A percentile compares a stretch with the other conserved stretches of the same genome.
These are phyloP conservation scores for Oxyria digyna DNA, from an alignment of 148 eudicot genomes.

Conservation along the genomic window DNA sequence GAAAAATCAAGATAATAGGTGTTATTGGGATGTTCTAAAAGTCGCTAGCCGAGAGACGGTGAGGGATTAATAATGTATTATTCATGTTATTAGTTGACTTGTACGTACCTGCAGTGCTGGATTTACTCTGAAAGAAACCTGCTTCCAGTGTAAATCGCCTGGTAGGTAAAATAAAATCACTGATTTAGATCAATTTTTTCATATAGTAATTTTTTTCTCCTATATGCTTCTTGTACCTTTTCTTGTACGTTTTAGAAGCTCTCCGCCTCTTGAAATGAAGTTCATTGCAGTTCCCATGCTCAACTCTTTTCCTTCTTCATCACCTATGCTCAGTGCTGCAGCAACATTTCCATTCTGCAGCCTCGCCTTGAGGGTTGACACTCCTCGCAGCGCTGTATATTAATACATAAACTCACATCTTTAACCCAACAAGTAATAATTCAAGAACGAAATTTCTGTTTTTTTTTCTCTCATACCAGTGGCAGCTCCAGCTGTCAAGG, in stretches of 20 bases:
- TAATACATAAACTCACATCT: too few relatives aligned
- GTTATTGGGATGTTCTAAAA: too few relatives aligned
- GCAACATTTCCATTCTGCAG: conserved; percentile 43
- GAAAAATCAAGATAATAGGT: not conserved
- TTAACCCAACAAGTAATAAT: not conserved
- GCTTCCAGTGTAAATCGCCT: conserved; percentile 96
- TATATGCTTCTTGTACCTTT: conserved; percentile 37
- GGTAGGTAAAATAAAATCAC: conserved; percentile 8
- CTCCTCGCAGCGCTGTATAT: conserved; percentile 64
- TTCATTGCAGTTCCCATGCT: conserved; percentile 34
- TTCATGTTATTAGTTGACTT: not conserved
- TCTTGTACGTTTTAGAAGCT: conserved; percentile 85
- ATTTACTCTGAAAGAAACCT: conserved; percentile 66
- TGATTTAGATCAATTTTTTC: conserved; percentile 1
- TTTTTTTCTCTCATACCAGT: conserved; percentile 38
- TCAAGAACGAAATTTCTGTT: not conserved
- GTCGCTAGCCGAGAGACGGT: too few relatives aligned
- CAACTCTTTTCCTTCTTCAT: conserved; percentile 41
- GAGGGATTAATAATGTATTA: too few relatives aligned
- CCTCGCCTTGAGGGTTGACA: conserved; percentile 65
- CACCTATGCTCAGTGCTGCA: conserved; percentile 23
- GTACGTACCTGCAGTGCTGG: conserved; percentile 71
- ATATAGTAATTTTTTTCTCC: not conserved
- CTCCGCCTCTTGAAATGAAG: conserved; percentile 62
- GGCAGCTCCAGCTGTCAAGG: conserved; percentile 94